Evolutionary conservation across 2,329 filamentous ascomycete species (phyloP), one percentile per base, ranked within the genome.

Genomic region (Fusarium oxysporum): DNA sequence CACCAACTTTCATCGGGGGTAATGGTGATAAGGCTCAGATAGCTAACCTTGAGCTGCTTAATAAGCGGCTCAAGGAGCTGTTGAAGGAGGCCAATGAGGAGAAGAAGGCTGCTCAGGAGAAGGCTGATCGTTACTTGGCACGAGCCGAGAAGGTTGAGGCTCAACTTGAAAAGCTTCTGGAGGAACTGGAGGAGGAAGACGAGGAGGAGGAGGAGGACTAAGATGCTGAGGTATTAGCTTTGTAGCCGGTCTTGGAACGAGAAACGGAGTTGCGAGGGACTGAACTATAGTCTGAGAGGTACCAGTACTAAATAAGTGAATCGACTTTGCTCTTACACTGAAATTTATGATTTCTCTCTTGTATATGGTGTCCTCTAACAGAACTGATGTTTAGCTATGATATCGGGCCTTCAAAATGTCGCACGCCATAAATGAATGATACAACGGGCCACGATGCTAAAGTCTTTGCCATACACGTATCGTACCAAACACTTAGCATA

Each of bases 341-440:
- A 48, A 3, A 2, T 6, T 12, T 4, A 17, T 16, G 3, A 1
- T 16, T 3, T 3, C 7, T 0, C 7, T 17, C 10, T 6, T 32
- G 3, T 13, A 23, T 3, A 13, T 17, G 6, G 14, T 17, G 21
- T 1, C 17, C 13, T 9, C 3, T 3, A 5, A 3, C 7, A 32
- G 12, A 9, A 8, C 12, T 6, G 3, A 30, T 11, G 3, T 13
- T 11, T 1, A 16, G 3, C 13, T 8, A 10, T 28, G 11, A 5
- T 5, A 7, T 30, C 3, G 0, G 3, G 4, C 13, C 13, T 30
- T 5, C 9, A 30, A 5, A 30, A 8, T n/a, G 25, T n/a, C 8
- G 5, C 3, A 4, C 9, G 21, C 7, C 4, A n/a, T 17, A n/a
- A 3, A 17, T 11, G 17, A 6, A 17, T 8, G 4, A 48, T 12